Base-by-base conservation (phyloP, 2,329 filamentous ascomycete genomes). In the Paraphoma chrysanthemicola region DNA sequence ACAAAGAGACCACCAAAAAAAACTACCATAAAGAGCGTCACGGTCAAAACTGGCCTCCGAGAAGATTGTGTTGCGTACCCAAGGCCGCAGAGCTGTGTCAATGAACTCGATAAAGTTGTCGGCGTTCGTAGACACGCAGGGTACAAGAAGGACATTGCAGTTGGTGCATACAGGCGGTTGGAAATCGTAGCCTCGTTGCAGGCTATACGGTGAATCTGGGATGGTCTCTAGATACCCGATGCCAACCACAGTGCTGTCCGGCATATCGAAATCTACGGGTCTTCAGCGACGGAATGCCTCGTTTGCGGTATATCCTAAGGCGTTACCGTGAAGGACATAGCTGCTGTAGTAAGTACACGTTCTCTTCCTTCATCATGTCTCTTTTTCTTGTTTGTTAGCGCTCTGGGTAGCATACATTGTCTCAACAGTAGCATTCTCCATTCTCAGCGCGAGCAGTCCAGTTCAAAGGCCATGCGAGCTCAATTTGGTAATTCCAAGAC, bases 21-120 rank as follows among this genome's bases (percentile, higher is more conserved):
- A n/a, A n/a, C n/a, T n/a, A n/a, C n/a, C n/a, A n/a, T n/a, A n/a
- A n/a, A n/a, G n/a, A n/a, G n/a, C n/a, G n/a, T n/a, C n/a, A n/a
- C n/a, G n/a, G n/a, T n/a, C n/a, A n/a, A n/a, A n/a, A n/a, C n/a
- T n/a, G n/a, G n/a, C n/a, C n/a, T n/a, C n/a, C n/a, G n/a, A n/a
- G n/a, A n/a, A n/a, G n/a, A n/a, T n/a, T n/a, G n/a, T n/a, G n/a
- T n/a, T n/a, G n/a, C n/a, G n/a, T n/a, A n/a, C n/a, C n/a, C 12
- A 12, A 33, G 77, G 70, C 49, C 77, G 77, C 2, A 82, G 70
- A 2, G 75, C 69, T 1, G 71, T 69, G 45, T 79, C 69, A 29
- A 83, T 79, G 52, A 82, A 81, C 0, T 73, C 58, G 1, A 83
- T 72, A 18, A 84, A 81, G 6, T 76, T 69, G 45, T 81, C 74